Conservation (phyloP, 192 early-diverging fungal species). For the Backusella liffmaniae region DNA sequence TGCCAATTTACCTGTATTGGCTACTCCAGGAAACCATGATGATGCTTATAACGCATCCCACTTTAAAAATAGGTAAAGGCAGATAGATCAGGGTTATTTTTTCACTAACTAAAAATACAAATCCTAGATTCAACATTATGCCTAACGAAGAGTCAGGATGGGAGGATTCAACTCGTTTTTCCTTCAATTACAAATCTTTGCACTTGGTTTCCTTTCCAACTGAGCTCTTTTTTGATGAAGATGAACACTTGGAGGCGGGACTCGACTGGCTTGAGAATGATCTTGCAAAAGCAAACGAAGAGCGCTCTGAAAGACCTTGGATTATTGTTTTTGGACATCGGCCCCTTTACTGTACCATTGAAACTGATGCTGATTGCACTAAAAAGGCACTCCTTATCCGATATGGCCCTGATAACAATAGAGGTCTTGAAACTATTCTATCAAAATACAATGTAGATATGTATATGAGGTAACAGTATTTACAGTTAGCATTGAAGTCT, state of each 20-base stretch:
- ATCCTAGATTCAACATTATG: constrained; percentile 14
- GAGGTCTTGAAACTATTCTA: constrained; percentile 13
- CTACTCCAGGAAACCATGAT: constrained; percentile 30
- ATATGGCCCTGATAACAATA: neutral
- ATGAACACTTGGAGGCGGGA: neutral
- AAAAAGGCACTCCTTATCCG: constrained; percentile 1
- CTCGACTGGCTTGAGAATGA: constrained; percentile 29
- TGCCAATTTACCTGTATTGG: constrained; percentile 30
- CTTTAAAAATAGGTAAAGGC: constrained; percentile 23
- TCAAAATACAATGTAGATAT: constrained; percentile 21
- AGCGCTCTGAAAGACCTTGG: constrained; percentile 20
- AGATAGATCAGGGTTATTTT: neutral
- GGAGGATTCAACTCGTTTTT: constrained; percentile 17
- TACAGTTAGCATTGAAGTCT: neutral
- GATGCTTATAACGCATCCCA: constrained; percentile 29
- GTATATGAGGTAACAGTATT: neutral
- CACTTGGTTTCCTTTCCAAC: constrained; percentile 27
- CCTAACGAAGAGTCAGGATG: constrained; percentile 20
- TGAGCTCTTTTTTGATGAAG: constrained; percentile 25
- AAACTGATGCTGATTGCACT: constrained; percentile 3
- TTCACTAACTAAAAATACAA: too few species aligned
- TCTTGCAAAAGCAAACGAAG: constrained; percentile 10
- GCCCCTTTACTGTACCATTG: constrained; percentile 20
- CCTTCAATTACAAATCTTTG: constrained; percentile 25
- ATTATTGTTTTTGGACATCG: constrained; percentile 26